Evolutionary conservation across 257 asterid species (phyloP), one percentile per base, ranked within the genome.

Genomic region (Nicotiana benthamiana): DNA sequence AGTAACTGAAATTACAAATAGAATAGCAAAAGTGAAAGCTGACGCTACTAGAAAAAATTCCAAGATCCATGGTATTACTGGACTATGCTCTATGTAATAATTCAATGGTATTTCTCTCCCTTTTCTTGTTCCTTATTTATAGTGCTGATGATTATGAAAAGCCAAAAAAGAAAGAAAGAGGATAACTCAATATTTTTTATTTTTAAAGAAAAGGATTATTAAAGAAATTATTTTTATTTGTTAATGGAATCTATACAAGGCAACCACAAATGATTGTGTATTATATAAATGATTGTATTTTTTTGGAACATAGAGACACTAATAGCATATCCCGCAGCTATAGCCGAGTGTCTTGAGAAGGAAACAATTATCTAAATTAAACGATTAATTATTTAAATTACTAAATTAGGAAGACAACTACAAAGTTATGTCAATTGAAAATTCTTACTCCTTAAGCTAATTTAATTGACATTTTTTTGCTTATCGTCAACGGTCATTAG

Each of bases 31-130:
- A 52, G 86, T 84, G 90, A 89, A 88, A 89, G 90, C 86, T 89
- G 94, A 87, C 86, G 80, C 65, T 63, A 84, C 24, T 78, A 52
- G 60, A 75, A 34, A 66, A 64, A 70, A 80, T 56, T 79, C 85
- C 83, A 84, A 86, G 86, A 89, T 84, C 88, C 92, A 85, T 86
- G 75, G 57, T 83, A 79, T 60, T 79, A 80, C 76, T 80, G 70
- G 16, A 3, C 53, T 24, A 61, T 15, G 80, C 0, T 34, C 4
- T 32, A 3, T 24, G 34, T 12, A 18, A 66, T 54, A 40, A 43
- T 63, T 78, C 20, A 78, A 36, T 27, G 22, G 52, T 5, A 20
- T 57, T 79, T 78, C 11, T 40, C 11, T 11, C 18, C 34, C 18
- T 13, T 56, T 53, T 51, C 34, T 80, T 40, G 22, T 75, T 75